Percentiles rank a stretch among this genome's conserved stretches.
phyloP scores from a whole-genome alignment of 139 green algal species.

The Micromonas pusilla region DNA sequence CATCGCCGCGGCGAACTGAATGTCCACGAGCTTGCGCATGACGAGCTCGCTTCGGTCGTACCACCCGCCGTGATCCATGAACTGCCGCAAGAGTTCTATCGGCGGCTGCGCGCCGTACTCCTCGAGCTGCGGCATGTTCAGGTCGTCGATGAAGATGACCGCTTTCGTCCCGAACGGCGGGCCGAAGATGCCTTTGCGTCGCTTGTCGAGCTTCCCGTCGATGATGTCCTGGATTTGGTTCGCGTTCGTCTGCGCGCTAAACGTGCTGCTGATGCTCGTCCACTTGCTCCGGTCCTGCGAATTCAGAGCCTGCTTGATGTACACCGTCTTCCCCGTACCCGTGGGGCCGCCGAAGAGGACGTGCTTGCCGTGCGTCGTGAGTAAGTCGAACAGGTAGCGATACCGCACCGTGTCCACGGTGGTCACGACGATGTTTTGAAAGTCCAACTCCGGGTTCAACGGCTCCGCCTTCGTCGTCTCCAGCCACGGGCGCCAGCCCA shows the following conservation, averaged over 20 bases:
- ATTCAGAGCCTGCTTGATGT: conserved; percentile 50
- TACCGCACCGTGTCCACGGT: conserved; percentile 67
- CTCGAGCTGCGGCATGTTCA: conserved; percentile 48
- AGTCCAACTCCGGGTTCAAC: conserved; percentile 37
- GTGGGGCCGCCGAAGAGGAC: conserved; percentile 42
- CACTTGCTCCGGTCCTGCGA: conserved; percentile 49
- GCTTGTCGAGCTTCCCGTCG: conserved; percentile 49
- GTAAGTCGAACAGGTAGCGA: conserved; percentile 43
- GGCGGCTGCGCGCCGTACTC: conserved; percentile 44
- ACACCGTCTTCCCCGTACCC: conserved; percentile 67
- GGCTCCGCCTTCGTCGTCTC: conserved; percentile 41
- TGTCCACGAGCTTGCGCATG: conserved; percentile 41
- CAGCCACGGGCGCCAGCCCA: conserved; percentile 59
- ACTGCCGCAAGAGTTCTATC: conserved; percentile 47
- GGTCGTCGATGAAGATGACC: conserved; percentile 44
- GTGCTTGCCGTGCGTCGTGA: conserved; percentile 34
- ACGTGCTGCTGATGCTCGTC: conserved; percentile 58
- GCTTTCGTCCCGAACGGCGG: conserved; percentile 31
- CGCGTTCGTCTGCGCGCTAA: conserved; percentile 64
- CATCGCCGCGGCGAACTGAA: conserved; percentile 39
- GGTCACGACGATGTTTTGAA: conserved; percentile 65
- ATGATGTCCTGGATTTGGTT: conserved; percentile 74
- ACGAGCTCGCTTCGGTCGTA: conserved; percentile 40
- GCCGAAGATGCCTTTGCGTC: conserved; percentile 42
- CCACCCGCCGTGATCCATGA: conserved; percentile 42